Percentiles rank a stretch among this genome's conserved stretches.
Conservation (phyloP, 2,329 filamentous ascomycete genomes). For the Pezicula neosporulosa region DNA sequence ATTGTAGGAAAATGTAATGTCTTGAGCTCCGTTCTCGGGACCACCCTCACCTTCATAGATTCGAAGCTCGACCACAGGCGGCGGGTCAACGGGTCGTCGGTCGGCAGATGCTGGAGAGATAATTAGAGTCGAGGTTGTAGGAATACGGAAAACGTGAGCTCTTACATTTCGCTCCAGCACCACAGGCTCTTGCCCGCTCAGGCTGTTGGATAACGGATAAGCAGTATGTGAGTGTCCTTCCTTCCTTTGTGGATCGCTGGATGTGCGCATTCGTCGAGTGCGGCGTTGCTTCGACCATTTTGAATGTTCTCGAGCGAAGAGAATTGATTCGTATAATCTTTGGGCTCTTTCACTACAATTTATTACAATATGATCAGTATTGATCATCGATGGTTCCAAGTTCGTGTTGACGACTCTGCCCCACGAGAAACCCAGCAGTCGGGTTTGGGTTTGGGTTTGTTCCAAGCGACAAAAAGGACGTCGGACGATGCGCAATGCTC, state of each 20-base stretch:
- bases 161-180: slow-evolving; percentile 91
- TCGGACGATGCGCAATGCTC: too few relatives aligned
- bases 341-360: too few relatives aligned
- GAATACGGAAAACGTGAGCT: slow-evolving; percentile 6
- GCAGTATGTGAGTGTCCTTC: slow-evolving; percentile 75
- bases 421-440: too few relatives aligned
- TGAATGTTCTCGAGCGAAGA: too few relatives aligned
- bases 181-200: slow-evolving; percentile 89
- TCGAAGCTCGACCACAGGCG: slow-evolving; percentile 87
- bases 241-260: slow-evolving; percentile 60
- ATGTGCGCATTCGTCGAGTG: slow-evolving; percentile 1
- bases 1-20: slow-evolving; percentile 87
- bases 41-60: slow-evolving; percentile 68
- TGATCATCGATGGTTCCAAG: too few relatives aligned
- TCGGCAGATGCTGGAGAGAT: slow-evolving; percentile 64
- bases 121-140: slow-evolving; percentile 5
- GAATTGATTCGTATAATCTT: too few relatives aligned
- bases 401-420: too few relatives aligned
- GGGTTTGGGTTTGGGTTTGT: too few relatives aligned
- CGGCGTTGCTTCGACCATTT: neutral
- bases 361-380: too few relatives aligned
- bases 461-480: too few relatives aligned
- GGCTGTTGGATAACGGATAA: slow-evolving; percentile 91
- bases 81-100: slow-evolving; percentile 87
- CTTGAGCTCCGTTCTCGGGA: slow-evolving; percentile 36